Evolutionary conservation across 345 rosid species (phyloP), one percentile per base, ranked within the genome.

Genomic region (Odontarrhena argentea): DNA sequence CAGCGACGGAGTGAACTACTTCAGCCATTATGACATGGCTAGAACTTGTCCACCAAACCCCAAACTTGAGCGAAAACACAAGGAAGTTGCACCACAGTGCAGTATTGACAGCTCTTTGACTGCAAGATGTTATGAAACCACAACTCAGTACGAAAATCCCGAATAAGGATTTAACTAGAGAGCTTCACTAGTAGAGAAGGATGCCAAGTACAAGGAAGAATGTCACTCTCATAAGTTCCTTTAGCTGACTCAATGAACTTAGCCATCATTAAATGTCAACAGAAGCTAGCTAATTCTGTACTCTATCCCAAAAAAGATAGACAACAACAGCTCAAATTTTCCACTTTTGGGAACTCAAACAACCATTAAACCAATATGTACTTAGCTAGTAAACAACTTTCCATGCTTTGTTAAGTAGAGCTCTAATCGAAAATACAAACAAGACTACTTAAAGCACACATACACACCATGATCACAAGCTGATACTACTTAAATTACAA

Each of bases 21-120:
- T 94, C 99, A 58, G 99, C 99, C 74, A 94, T 60, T 81, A 94
- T 84, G 22, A 94, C 99, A 85, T 94, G 97, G 84, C 99, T 94
- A 54, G 96, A 88, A 75, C 89, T 94, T 14, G 81, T 55, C 46
- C 84, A 63, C 97, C 97, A 94, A 67, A 94, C 99, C 32, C 96
- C 92, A 75, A 90, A 88, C 74, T 94, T 94, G 5, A 94, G 96
- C 41, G 99, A 85, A 71, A 94, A 94, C 59, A 94, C 97, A 24
- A 94, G 96, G 77, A 94, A 87, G 78, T 94, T 94, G 77, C 97
- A 87, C 89, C 99, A 94, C 32, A 94, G 76, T 61, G 99, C 99
- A 78, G 92, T 94, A 30, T 84, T 94, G 50, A 94, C 99, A 30
- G 99, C 99, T 75, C 99, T 75, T 68, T 94, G 99, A 79, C 99